phyloP scores from a whole-genome alignment of 2,329 filamentous ascomycete species.

The Torrubiella hemipterigena region DNA sequence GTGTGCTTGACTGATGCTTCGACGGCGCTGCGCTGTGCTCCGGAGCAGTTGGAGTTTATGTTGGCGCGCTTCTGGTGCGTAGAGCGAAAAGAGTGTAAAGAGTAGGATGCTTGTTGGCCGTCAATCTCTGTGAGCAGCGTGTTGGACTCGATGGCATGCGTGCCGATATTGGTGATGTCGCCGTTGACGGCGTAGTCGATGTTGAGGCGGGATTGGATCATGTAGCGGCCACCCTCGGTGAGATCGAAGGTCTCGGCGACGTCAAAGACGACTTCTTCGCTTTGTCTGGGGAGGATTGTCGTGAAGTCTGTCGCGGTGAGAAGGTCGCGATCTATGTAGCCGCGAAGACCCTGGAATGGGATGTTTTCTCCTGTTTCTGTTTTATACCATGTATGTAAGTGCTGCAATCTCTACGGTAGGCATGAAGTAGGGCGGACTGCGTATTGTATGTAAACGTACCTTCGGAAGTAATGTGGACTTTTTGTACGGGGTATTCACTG shows the following conservation, averaged over 20 bases:
- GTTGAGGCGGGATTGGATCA: neutral
- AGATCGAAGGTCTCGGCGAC: neutral
- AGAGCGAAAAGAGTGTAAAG: neutral
- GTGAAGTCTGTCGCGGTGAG: neutral
- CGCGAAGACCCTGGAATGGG: neutral
- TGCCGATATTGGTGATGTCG: neutral
- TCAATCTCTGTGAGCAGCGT: neutral
- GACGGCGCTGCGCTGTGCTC: conserved; percentile 27
- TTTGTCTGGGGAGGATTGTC: neutral
- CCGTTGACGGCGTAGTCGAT: neutral
- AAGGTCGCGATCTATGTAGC: neutral
- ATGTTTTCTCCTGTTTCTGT: neutral
- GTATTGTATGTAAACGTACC: neutral
- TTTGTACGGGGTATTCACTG: neutral
- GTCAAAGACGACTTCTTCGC: neutral
- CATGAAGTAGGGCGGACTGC: neutral
- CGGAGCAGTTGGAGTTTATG: conserved; percentile 37
- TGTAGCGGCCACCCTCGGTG: neutral
- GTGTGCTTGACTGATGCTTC: conserved; percentile 38
- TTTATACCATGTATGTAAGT: no score
- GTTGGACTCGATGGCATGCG: neutral
- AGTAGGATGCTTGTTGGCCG: neutral
- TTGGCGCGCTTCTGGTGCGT: conserved; percentile 30
- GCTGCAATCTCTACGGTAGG: no score
- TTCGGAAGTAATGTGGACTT: neutral